Evolutionary conservation across 2,329 filamentous ascomycete species (phyloP), one percentile per base, ranked within the genome.

Genomic region (Penicillium concentricum): DNA sequence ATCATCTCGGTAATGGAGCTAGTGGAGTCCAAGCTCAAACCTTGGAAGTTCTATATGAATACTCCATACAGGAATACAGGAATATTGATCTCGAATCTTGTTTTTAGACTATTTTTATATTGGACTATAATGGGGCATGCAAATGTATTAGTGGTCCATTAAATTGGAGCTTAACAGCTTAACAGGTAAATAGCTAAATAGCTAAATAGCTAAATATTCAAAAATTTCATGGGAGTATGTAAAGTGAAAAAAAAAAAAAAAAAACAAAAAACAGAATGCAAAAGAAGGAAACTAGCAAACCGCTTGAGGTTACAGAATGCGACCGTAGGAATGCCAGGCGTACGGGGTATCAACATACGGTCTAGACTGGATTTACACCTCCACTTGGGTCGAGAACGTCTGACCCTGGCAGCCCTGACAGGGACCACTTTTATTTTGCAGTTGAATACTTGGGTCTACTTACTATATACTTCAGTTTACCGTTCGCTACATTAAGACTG

Each of bases 1-100:
- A 56, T 56, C 54, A 7, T 26, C 54, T n/a, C 13, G 9, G 39
- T 20, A 16, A 18, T 43, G 12, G 44, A 24, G 28, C 54, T 56
- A 56, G 18, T 43, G 34, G 35, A 46, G 35, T 3, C 53, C 32
- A 51, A 56, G 41, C 46, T 55, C 20, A 24, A 32, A 39, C 10
- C 41, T 12, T 12, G 28, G 30, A 28, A 28, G 24, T 26, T 26
- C 24, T 26, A 26, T 26, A 24, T n/a, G 26, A 28, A 5, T 28
- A 28, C 26, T n/a, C n/a, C n/a, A n/a, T n/a, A n/a, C n/a, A n/a
- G n/a, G n/a, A n/a, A 28, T 6, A 28, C 4, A 28, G 8, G 26
- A 28, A 30, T 38, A 28, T 38, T 49, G 46, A 39, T 41, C n/a
- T n/a, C n/a, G n/a, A 15, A 49, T 50, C 32, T 42, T 16, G 7